These are phyloP conservation scores for Trichoderma aggressivum DNA, from an alignment of 2,329 filamentous ascomycete species.

Conservation along the genomic window DNA sequence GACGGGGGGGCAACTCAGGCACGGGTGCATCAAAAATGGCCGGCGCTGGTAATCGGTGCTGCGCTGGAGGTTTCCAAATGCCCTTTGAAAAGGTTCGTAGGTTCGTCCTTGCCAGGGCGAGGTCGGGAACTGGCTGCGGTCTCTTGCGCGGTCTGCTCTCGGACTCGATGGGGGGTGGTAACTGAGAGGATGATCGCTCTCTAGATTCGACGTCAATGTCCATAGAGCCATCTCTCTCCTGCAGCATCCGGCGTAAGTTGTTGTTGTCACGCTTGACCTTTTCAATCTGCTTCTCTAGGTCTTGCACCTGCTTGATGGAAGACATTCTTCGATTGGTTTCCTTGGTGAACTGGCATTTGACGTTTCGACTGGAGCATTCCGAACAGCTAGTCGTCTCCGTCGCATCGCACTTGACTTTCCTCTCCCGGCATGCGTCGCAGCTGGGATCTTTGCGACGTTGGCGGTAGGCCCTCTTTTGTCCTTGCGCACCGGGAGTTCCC, in stretches of 20 bases:
- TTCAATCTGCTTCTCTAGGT: slow-evolving; percentile 87
- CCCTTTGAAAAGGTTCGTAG: slow-evolving; percentile 71
- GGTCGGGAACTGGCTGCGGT: slow-evolving; percentile 61
- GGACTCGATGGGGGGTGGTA: slow-evolving; percentile 60
- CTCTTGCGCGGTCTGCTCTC: slow-evolving; percentile 63
- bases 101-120: slow-evolving; percentile 68
- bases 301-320: slow-evolving; percentile 98
- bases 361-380: slow-evolving; percentile 92
- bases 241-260: slow-evolving; percentile 64
- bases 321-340: slow-evolving; percentile 99
- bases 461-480: slow-evolving; percentile 90
- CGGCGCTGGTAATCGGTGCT: slow-evolving; percentile 55
- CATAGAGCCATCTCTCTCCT: slow-evolving; percentile 48
- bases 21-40: slow-evolving; percentile 50
- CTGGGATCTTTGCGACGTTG: slow-evolving; percentile 95
- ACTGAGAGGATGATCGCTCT: slow-evolving; percentile 50
- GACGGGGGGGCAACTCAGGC: slow-evolving; percentile 67
- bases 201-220: slow-evolving; percentile 46
- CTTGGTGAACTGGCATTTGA: slow-evolving; percentile 98
- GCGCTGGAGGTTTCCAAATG: slow-evolving; percentile 73
- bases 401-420: slow-evolving; percentile 86
- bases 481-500: slow-evolving; percentile 50
- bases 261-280: slow-evolving; percentile 76
- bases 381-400: slow-evolving; percentile 96
- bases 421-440: slow-evolving; percentile 92